A percentile compares a stretch with the other conserved stretches of the same genome.
Conservation (phyloP, 2,329 filamentous ascomycete genomes). For the Pseudomassariella vexata region DNA sequence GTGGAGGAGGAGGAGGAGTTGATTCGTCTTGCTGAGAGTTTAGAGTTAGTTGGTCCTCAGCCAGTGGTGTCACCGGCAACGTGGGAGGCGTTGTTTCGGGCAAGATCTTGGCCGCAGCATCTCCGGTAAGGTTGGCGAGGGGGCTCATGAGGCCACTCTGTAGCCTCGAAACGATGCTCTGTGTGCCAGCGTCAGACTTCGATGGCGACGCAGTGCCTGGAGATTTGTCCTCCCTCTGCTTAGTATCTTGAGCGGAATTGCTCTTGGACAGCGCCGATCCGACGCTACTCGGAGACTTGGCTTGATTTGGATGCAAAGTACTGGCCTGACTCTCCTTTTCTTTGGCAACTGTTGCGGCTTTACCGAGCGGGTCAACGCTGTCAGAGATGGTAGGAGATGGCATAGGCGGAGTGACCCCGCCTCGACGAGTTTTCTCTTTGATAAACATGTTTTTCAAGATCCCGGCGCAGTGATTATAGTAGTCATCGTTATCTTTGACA, state of each 20-base stretch:
- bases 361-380: constrained; percentile 25
- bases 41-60: constrained; percentile 20
- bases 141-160: constrained; percentile 31
- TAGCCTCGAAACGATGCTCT: constrained; percentile 21
- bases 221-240: constrained; percentile 15
- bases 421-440: constrained; percentile 64
- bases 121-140: constrained; percentile 17
- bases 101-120: constrained; percentile 27
- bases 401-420: constrained; percentile 52
- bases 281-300: constrained; percentile 11
- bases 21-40: constrained; percentile 29
- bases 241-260: constrained; percentile 9
- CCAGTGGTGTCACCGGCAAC: constrained; percentile 28
- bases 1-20: constrained; percentile 60
- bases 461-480: constrained; percentile 85
- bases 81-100: constrained; percentile 33
- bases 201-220: constrained; percentile 9
- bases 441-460: constrained; percentile 88
- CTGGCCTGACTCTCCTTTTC: constrained; percentile 30
- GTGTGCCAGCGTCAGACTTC: constrained; percentile 18
- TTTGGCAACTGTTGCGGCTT: constrained; percentile 23
- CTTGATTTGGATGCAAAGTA: constrained; percentile 11
- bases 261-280: constrained; percentile 11
- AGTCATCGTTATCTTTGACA: constrained; percentile 98
- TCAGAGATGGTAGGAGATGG: constrained; percentile 43